Evolutionary conservation across 768 basidiomycete species (phyloP), one percentile per base, ranked within the genome.

Genomic region (Suillus subaureus): DNA sequence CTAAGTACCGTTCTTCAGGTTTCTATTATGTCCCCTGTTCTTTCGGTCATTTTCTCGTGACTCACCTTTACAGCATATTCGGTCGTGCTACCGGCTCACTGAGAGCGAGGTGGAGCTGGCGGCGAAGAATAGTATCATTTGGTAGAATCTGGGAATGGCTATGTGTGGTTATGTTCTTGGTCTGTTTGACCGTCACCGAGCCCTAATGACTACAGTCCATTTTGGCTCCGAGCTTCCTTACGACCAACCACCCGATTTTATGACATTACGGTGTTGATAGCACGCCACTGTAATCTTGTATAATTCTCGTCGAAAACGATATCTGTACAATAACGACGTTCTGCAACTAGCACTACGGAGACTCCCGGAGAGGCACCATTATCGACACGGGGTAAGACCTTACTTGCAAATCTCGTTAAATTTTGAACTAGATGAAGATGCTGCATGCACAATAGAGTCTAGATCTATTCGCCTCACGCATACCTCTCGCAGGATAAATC

Each of bases 1-100:
- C 58, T 60, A 60, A 60, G 58, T 60, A 60, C 58, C 40, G 40
- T 60, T 42, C 40, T 42, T 42, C 40, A 42, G 18, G 40, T 60
- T 60, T 39, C 18, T 18, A 31, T 60, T 6, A 13, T 35, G 54
- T 35, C 33, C 21, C 18, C 12, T 4, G 26, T 42, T 42, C 60
- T 66, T 63, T 71, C 60, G 52, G 47, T 66, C 35, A 58, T 52
- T 60, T 45, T 69, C 62, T 58, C 45, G 61, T 69, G 64, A 69
- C 77, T 78, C 60, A 78, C 74, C 68, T 70, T 77, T 77, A 67
- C 47, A 77, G 76, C 70, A 55, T 49, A 73, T 68, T 54, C 45
- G 39, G 43, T 43, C 64, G 37, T 23, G 31, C 35, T 35, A 21
- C 39, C 31, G 37, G 40, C 7, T n/a, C 28, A 42, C n/a, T n/a